Conservation (phyloP, 2,329 filamentous ascomycete genomes). For the Monascus ruber region DNA sequence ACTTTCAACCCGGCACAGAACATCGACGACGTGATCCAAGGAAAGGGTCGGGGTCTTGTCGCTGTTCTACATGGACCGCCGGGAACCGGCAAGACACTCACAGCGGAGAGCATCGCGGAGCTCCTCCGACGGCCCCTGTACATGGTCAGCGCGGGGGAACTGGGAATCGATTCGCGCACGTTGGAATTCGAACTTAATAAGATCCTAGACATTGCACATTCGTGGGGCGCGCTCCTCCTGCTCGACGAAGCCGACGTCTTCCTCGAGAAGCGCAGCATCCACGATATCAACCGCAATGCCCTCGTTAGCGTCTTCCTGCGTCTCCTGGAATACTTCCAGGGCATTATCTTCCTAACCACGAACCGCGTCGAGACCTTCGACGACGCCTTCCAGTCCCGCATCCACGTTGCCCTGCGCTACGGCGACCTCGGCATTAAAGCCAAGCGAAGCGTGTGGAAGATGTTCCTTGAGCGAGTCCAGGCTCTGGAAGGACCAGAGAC, state of each 20-base stretch:
- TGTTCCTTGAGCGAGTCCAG: conserved; percentile 66
- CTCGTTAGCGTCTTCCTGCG: conserved; percentile 80
- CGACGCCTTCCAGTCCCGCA: conserved; percentile 78
- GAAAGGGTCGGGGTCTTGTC: conserved; percentile 78
- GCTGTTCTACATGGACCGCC: conserved; percentile 73
- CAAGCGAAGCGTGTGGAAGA: conserved; percentile 68
- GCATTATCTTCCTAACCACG: conserved; percentile 80
- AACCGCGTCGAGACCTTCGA: conserved; percentile 82
- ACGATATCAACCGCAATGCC: conserved; percentile 74
- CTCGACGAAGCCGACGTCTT: conserved; percentile 81
- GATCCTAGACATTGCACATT: conserved; percentile 74
- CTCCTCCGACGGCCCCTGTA: conserved; percentile 72
- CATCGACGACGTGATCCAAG: conserved; percentile 71
- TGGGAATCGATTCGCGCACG: conserved; percentile 63
- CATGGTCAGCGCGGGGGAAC: conserved; percentile 69
- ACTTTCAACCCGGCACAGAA: conserved; percentile 70
- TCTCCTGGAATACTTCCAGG: conserved; percentile 82
- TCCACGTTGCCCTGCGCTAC: conserved; percentile 76
- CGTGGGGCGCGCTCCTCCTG: conserved; percentile 74
- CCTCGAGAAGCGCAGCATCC: conserved; percentile 69
- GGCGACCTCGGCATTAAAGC: conserved; percentile 61
- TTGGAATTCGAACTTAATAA: conserved; percentile 70
- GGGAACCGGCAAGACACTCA: conserved; percentile 80
- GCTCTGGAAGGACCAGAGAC: conserved; percentile 49
- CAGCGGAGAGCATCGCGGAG: conserved; percentile 76